Base-by-base conservation (phyloP, 805 yeast genomes). In the Priceomyces haplophilus region DNA sequence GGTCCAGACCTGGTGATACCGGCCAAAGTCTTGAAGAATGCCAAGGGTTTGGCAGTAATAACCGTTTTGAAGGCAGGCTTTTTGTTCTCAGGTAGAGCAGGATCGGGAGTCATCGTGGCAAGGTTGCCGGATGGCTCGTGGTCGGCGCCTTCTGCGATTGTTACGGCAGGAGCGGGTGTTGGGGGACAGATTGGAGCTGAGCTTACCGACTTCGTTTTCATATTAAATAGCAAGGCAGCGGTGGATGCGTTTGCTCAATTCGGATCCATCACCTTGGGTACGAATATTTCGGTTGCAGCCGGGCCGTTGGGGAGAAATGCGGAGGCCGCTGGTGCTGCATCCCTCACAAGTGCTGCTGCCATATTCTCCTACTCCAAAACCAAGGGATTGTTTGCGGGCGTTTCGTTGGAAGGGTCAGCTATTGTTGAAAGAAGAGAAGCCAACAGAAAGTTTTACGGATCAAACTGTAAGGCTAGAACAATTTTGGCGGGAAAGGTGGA, bases 171-270 rank as follows among this genome's bases (percentile, higher is more conserved):
- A 54, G 98, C 97, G 3, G 98, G 99, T 57, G 97, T 93, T 5
- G 99, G 99, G 46, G 99, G 99, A 34, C 95, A 89, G 69, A 79
- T 93, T 50, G 99, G 99, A 33, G 90, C 96, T 7, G 99, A 91
- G 62, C 71, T 91, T 56, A 91, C 99, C 1, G 98, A 91, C 69
- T 91, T 91, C 59, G 97, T 91, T 21, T 91, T 91, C 61, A 90
- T 93, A 46, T 75, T 91, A 51, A 91, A 93, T 68, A 80, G 86
- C 11, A 75, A 79, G 40, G 79, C 89, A 2, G 98, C 99, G 2
- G 99, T 91, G 37, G 88, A 85, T 48, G 82, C 97, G 8, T 91
- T 91, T 66, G 88, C 97, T 11, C 96, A 89, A 61, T 79, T 84
- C 50, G 99, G 99, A 3, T 87, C 97, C 13, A 81, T 91, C 46